Base-by-base conservation (phyloP, 2,329 filamentous ascomycete genomes). In the Cryphonectria radicalis region DNA sequence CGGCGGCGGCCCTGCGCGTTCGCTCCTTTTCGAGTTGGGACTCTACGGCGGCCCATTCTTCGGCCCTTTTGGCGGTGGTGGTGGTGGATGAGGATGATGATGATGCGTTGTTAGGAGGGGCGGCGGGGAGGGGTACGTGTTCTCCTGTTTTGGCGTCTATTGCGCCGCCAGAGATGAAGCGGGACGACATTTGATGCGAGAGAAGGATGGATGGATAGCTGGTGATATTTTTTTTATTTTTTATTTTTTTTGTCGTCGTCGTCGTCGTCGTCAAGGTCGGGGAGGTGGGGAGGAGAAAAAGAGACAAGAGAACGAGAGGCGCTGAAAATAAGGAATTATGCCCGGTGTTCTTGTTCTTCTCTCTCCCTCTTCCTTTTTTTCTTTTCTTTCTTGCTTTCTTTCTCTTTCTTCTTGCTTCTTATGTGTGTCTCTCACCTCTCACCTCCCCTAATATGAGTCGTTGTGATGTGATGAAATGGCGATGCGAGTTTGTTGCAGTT, bases 1-100 rank as follows among this genome's bases (percentile, higher is more conserved):
- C 84, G 82, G 72, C 85, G 81, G 63, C 62, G 17, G 40, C 42
- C 55, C 89, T 86, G 71, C 82, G 82, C 73, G 81, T 82, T 55
- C 89, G 84, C 73, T 90, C 87, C 14, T 86, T 86, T 25, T 92
- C 90, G 25, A 94, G 84, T 73, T 92, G 87, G 63, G 84, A 81
- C 79, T 92, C 88, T 17, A 91, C 91, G 46, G 84, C 83, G 74
- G 88, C 87, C 91, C 92, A 93, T 72, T 89, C 89, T 46, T 79
- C 77, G 50, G 77, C 74, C 66, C 76, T 78, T 63, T 77, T 77
- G 42, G 74, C 43, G 28, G 67, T 75, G 73, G 75, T 78, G 50
- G 57, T 42, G 60, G 63, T 66, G 55, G 63, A 22, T 35, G 69
- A 13, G 19, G 63, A 62, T 11, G 60, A 40, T 13, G 68, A 40